A percentile compares a stretch with the other conserved stretches of the same genome.
Conservation (phyloP, 2,329 filamentous ascomycete species). For the Arthrobotrys musiformis region DNA sequence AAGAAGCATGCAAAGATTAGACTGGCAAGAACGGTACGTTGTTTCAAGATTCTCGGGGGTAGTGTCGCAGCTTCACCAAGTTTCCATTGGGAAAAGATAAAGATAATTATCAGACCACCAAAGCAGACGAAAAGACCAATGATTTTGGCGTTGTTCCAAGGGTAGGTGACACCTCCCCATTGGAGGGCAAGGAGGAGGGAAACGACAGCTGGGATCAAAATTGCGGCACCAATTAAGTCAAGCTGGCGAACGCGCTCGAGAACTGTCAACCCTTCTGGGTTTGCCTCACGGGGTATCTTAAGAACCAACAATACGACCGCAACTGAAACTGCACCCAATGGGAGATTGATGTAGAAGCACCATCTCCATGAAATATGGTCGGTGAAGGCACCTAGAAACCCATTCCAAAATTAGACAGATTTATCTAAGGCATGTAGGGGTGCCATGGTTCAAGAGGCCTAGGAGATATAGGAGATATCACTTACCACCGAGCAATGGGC, state of each 20-base stretch:
- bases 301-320: constrained; percentile 67
- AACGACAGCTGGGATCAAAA: constrained; percentile 71
- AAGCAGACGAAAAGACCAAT: constrained; percentile 69
- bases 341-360: constrained; percentile 72
- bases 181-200: constrained; percentile 73
- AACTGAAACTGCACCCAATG: constrained; percentile 67
- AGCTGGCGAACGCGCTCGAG: constrained; percentile 67
- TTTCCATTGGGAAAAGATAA: constrained; percentile 67
- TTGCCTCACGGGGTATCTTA: constrained; percentile 60
- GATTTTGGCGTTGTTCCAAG: constrained; percentile 68
- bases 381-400: constrained; percentile 65
- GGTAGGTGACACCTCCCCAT: constrained; percentile 70
- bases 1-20: constrained; percentile 66
- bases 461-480: constrained; percentile 61
- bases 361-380: constrained; percentile 66
- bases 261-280: constrained; percentile 59
- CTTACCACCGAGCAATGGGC: constrained; percentile 66
- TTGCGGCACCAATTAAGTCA: constrained; percentile 71
- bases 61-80: constrained; percentile 67
- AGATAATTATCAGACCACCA: constrained; percentile 65
- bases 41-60: constrained; percentile 68
- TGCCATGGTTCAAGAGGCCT: too few relatives aligned
- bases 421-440: too few relatives aligned
- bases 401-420: constrained; percentile 61
- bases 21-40: constrained; percentile 68